These are phyloP conservation scores for Davidsoniella eucalypti DNA, from an alignment of 2,329 filamentous ascomycete genomes.

Conservation along the genomic window DNA sequence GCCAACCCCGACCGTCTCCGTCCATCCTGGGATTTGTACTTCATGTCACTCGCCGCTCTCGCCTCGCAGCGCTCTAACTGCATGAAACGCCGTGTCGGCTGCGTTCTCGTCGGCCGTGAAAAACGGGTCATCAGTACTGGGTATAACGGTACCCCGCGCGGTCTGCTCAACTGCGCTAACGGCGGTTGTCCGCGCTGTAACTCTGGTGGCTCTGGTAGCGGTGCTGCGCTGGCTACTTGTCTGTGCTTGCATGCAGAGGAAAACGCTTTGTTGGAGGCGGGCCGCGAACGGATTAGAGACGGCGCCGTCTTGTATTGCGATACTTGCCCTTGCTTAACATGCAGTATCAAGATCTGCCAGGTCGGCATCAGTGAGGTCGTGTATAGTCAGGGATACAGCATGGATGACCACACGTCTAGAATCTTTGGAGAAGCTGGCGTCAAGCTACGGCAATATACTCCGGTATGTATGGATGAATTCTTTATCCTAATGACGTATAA, in stretches of 20 bases:
- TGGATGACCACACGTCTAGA: constrained; percentile 70
- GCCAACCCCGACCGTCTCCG: constrained; percentile 63
- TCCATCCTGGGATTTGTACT: constrained; percentile 92
- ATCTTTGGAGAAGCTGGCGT: constrained; percentile 78
- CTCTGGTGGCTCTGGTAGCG: constrained; percentile 43
- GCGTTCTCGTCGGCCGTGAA: constrained; percentile 68
- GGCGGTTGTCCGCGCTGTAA: constrained; percentile 87
- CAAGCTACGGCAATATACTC: constrained; percentile 69
- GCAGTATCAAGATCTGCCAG: constrained; percentile 96
- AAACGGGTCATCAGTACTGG: constrained; percentile 84
- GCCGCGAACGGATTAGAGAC: constrained; percentile 71
- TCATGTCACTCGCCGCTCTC: constrained; percentile 89
- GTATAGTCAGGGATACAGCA: constrained; percentile 84
- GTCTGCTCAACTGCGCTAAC: constrained; percentile 77
- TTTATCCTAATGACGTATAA: constrained; percentile 2
- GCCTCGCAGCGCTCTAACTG: constrained; percentile 86
- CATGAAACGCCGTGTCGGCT: constrained; percentile 94
- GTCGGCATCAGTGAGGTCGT: constrained; percentile 93
- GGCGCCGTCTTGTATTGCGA: constrained; percentile 81
- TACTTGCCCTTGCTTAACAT: constrained; percentile 92
- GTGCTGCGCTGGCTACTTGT: constrained; percentile 66
- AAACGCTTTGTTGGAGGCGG: constrained; percentile 88
- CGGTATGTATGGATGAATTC: constrained; percentile 36
- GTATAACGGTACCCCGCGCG: constrained; percentile 92
- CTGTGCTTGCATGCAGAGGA: constrained; percentile 97